Evolutionary conservation across 768 basidiomycete species (phyloP), one percentile per base, ranked within the genome.

Genomic region (Bullera alba): DNA sequence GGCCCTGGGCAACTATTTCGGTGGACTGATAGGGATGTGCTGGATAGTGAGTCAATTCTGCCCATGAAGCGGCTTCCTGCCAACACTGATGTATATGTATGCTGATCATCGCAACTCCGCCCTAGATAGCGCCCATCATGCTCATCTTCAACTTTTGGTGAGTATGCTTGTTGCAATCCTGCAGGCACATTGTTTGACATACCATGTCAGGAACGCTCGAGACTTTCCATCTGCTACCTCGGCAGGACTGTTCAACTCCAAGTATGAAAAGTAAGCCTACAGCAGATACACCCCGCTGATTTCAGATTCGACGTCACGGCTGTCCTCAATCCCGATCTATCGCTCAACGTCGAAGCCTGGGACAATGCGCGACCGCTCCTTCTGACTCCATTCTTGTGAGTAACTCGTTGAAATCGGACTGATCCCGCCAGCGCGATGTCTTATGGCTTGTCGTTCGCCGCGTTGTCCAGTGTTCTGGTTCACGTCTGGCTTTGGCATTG

Each of bases 311-410:
- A 74, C 44, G 73, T 74, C 14, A 65, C 60, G 5, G 54, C 67
- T 1, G 58, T 74, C 5, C 60, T 74, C 32, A 69, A 68, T 17
- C 51, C 63, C 0, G 67, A 70, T 44, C 58, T 74, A 0, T 68
- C 71, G 16, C 56, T 74, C 7, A 63, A 74, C 42, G 62, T 64
- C 17, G 60, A 56, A 41, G 68, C 63, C 5, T 74, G 65, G 63
- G 73, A 69, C n/a, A 50, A 51, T 6, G 59, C 58, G 0, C 54
- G 51, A 34, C 73, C 73, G 0, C 48, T 74, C 0, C 53, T 74
- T 1, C 55, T 74, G 8, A 73, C 73, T 4, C 73, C 73, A 5
- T 72, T 70, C 42, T 74, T 74, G 70, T 72, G 19, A 57, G 67
- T 54, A 10, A 12, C 21, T 2, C 19, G 32, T 34, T 2, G 12